Evolutionary conservation across 495 filamentous ascomycete species (phyloP).

Genomic region (Neurospora terricola): DNA sequence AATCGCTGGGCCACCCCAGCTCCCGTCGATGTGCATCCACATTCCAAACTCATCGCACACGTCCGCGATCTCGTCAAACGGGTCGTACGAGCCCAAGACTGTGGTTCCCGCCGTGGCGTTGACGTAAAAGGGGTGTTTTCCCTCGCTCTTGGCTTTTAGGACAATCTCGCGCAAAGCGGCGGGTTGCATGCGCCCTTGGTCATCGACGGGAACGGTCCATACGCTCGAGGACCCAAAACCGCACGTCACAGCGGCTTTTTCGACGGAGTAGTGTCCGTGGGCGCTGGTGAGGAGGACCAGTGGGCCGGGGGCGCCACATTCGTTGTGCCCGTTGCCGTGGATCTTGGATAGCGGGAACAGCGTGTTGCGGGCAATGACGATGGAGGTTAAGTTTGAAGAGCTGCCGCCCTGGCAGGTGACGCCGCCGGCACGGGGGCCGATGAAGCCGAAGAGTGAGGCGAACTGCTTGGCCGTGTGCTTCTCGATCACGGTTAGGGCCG

Average conservation of each 20-base stretch:
- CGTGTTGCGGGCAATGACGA: conserved; percentile 82
- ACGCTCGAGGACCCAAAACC: conserved; percentile 71
- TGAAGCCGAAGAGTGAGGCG: conserved; percentile 68
- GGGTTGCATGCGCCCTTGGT: conserved; percentile 58
- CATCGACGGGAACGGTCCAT: conserved; percentile 64
- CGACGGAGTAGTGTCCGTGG: conserved; percentile 90
- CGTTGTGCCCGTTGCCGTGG: conserved; percentile 44
- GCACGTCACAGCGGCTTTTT: conserved; percentile 81
- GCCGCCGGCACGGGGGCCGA: conserved; percentile 64
- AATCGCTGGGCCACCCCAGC: conserved; percentile 78
- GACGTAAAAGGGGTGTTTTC: conserved; percentile 82
- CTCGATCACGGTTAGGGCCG: conserved; percentile 76
- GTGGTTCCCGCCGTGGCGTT: conserved; percentile 95
- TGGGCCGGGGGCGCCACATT: conserved; percentile 31
- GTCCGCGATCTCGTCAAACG: conserved; percentile 57
- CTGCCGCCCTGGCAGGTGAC: conserved; percentile 82
- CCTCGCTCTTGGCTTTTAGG: conserved; percentile 44
- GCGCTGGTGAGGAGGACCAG: conserved; percentile 83
- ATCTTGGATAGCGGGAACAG: conserved; percentile 68
- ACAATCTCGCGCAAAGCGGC: conserved; percentile 53
- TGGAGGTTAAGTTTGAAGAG: conserved; percentile 74
- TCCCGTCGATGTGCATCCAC: conserved; percentile 87
- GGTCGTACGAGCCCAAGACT: conserved; percentile 83
- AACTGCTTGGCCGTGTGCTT: conserved; percentile 61
- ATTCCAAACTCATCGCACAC: conserved; percentile 63